Conservation (phyloP, 169 alveolate genomes). For the Cryptosporidium tyzzeri region DNA sequence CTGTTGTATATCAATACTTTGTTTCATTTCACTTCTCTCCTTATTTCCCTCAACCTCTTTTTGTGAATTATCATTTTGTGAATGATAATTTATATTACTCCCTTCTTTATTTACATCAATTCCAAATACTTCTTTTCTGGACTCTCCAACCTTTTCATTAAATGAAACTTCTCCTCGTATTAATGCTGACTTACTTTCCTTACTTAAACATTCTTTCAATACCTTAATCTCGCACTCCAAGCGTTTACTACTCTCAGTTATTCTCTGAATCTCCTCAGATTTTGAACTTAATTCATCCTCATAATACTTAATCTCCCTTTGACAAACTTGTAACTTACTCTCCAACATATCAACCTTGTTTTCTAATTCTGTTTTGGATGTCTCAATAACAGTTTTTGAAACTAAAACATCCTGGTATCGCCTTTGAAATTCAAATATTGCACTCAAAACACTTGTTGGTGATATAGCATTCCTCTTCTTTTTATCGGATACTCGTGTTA, state of each 20-base stretch:
- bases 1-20: neutral
- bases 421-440: conserved; percentile 73
- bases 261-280: conserved; percentile 8
- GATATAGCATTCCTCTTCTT: conserved; percentile 9
- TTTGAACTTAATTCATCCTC: conserved; percentile 52
- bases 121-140: too few species aligned
- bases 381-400: conserved; percentile 66
- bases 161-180: neutral
- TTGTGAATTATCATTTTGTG: neutral
- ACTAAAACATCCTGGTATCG: conserved; percentile 69
- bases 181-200: conserved; percentile 28
- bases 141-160: neutral
- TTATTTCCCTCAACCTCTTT: neutral
- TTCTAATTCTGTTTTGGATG: conserved; percentile 52
- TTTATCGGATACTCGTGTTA: neutral
- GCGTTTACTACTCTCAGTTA: conserved; percentile 19
- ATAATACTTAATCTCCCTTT: conserved; percentile 58
- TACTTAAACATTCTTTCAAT: conserved; percentile 40
- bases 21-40: neutral
- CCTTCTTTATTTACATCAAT: too few species aligned
- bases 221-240: conserved; percentile 55
- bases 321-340: conserved; percentile 52
- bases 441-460: conserved; percentile 71
- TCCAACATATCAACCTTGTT: conserved; percentile 45
- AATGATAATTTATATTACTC: too few species aligned